Evolutionary conservation across 352 stramenopile genomes (phyloP).

Genomic region (Globisporangium alternatum): DNA sequence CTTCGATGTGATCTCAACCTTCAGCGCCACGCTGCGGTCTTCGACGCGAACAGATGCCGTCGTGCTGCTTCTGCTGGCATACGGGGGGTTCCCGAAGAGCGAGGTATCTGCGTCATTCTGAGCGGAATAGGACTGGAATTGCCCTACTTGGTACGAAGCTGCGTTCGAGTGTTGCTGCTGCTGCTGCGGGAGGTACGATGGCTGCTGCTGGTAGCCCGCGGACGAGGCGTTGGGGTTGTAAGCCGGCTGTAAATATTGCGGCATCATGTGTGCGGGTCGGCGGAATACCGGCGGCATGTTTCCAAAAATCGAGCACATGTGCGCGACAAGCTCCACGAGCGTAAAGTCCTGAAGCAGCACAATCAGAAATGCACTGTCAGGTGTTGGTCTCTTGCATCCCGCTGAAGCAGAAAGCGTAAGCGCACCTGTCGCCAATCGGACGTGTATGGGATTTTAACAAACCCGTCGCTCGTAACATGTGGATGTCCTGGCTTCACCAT

Average conservation of each 20-base stretch:
- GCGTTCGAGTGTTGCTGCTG: slow-evolving; percentile 20
- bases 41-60: slow-evolving; percentile 21
- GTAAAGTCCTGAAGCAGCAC: slow-evolving; percentile 57
- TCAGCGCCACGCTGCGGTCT: slow-evolving; percentile 50
- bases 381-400: neutral
- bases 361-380: slow-evolving; percentile 1
- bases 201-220: slow-evolving; percentile 19
- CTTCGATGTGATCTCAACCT: slow-evolving; percentile 73
- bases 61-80: neutral
- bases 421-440: slow-evolving; percentile 65
- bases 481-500: slow-evolving; percentile 85
- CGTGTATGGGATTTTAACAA: slow-evolving; percentile 86
- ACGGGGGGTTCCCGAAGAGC: slow-evolving; percentile 37
- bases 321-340: slow-evolving; percentile 78
- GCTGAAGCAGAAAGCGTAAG: neutral
- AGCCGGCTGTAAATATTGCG: slow-evolving; percentile 31
- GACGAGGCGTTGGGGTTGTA: slow-evolving; percentile 27
- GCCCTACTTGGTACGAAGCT: slow-evolving; percentile 19
- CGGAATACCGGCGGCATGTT: slow-evolving; percentile 85
- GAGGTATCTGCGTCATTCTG: slow-evolving; percentile 27
- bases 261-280: slow-evolving; percentile 44
- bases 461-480: slow-evolving; percentile 85
- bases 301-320: slow-evolving; percentile 89
- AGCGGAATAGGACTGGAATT: slow-evolving; percentile 19
- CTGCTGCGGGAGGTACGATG: slow-evolving; percentile 47